Evolutionary conservation across 768 basidiomycete species (phyloP), one percentile per base, ranked within the genome.

Genomic region (Russula sp.): DNA sequence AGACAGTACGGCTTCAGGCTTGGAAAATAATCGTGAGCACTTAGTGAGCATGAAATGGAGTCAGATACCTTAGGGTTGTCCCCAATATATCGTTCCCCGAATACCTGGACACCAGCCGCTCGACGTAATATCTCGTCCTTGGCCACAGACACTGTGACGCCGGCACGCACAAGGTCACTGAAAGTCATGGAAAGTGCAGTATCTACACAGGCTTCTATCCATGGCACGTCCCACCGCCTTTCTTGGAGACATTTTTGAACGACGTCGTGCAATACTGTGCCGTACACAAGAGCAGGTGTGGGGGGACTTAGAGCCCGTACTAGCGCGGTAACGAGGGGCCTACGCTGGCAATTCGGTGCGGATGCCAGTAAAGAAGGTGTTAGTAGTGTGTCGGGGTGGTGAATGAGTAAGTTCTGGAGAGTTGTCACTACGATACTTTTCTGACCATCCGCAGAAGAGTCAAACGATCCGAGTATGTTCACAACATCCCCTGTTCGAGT

Each of bases 191-290:
- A 70, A 6, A 89, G 76, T 3, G 78, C 79, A 47, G 81, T 75
- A 46, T 83, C 82, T 53, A 88, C 85, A 64, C 79, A 75, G 25
- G 75, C 73, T 18, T 87, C 79, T 5, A 93, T 75, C 74, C 82
- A 88, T 16, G 69, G 67, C 43, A 83, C 76, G 43, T 85, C 84
- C 89, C 89, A 93, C 20, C 73, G 73, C 7, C 77, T 75, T 48
- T 81, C 78, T 25, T 70, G 72, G 55, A 98, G 75, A 66, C 91
- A 93, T 0, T 79, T 75, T 70, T 98, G 94, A 76, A 97, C 83
- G 38, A 98, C 86, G 66, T 93, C 87, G 68, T 99, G 97, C 6
- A 97, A 80, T 73, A 98, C 85, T 67, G 88, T 97, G 41, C 97
- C 97, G 85, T 93, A 98, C 0, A 96, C 78, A 11, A 91, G 77